Conservation (phyloP, 2,329 filamentous ascomycete species). For the Coniochaeta prunicola region DNA sequence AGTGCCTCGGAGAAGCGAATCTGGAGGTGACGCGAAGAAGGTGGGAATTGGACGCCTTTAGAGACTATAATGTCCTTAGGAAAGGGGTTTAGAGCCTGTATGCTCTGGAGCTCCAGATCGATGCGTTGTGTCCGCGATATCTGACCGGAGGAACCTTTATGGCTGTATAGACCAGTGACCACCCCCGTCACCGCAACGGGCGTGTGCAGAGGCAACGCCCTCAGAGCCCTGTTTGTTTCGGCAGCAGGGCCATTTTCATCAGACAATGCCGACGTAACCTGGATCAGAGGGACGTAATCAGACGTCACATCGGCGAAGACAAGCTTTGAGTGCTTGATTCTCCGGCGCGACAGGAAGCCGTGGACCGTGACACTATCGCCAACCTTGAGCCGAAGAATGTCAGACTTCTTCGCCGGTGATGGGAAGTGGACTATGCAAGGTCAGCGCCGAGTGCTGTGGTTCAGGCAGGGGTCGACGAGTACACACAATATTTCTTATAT, state of each 20-base stretch:
- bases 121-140: conserved; percentile 16
- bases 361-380: conserved; percentile 45
- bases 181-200: conserved; percentile 42
- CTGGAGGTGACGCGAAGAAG: conserved; percentile 73
- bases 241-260: conserved; percentile 26
- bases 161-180: conserved; percentile 13
- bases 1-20: conserved; percentile 67
- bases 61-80: conserved; percentile 71
- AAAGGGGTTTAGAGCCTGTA: conserved; percentile 66
- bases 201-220: conserved; percentile 39
- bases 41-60: conserved; percentile 64
- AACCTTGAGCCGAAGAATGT: conserved; percentile 14
- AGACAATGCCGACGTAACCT: conserved; percentile 33
- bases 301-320: conserved; percentile 57
- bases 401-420: conserved; percentile 13
- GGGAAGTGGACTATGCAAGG: conserved; percentile 22
- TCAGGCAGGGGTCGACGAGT: neutral
- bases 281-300: conserved; percentile 22
- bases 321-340: conserved; percentile 60
- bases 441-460: conserved; percentile 1
- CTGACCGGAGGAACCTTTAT: conserved; percentile 9
- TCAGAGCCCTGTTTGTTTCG: conserved; percentile 31
- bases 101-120: conserved; percentile 55
- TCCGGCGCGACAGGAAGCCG: conserved; percentile 66
- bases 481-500: conserved; percentile 37